These are phyloP conservation scores for Psilocybe cyanescens DNA, from an alignment of 768 basidiomycete species.

Conservation along the genomic window DNA sequence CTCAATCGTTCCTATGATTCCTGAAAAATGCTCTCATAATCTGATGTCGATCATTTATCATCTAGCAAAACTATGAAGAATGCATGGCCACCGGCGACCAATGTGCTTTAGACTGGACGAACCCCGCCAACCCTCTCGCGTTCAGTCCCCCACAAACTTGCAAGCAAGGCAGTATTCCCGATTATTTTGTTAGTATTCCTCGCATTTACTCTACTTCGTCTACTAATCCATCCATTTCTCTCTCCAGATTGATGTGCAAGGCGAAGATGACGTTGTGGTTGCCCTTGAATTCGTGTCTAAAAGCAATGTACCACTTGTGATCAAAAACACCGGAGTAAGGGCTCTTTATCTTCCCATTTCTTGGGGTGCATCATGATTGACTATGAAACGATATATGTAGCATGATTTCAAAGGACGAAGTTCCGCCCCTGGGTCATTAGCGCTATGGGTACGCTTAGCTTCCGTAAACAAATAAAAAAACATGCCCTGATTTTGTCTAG, in stretches of 20 bases:
- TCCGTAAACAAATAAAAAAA: background rate
- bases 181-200: slow-evolving; percentile 37
- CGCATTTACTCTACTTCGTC: background rate
- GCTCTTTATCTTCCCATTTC: background rate
- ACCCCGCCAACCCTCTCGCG: slow-evolving; percentile 32
- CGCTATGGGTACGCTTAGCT: slow-evolving; percentile 43
- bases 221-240: background rate
- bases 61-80: slow-evolving; percentile 52
- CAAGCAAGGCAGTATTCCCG: slow-evolving; percentile 41
- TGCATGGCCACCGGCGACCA: slow-evolving; percentile 49
- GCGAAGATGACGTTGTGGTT: slow-evolving; percentile 41
- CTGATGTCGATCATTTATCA: background rate
- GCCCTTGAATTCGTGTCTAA: slow-evolving; percentile 45
- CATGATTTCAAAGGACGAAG: slow-evolving; percentile 56
- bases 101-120: slow-evolving; percentile 48
- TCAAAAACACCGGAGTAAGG: slow-evolving; percentile 55
- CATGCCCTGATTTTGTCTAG: slow-evolving; percentile 22
- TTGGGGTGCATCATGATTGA: slow-evolving; percentile 11
- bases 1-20: no score
- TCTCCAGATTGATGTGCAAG: slow-evolving; percentile 43
- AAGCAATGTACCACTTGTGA: slow-evolving; percentile 42
- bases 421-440: slow-evolving; percentile 46
- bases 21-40: no score
- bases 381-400: slow-evolving; percentile 23
- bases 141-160: slow-evolving; percentile 36